Base-by-base conservation (phyloP, 1,139 yeast genomes). In the Suhomyces bribrorum region DNA sequence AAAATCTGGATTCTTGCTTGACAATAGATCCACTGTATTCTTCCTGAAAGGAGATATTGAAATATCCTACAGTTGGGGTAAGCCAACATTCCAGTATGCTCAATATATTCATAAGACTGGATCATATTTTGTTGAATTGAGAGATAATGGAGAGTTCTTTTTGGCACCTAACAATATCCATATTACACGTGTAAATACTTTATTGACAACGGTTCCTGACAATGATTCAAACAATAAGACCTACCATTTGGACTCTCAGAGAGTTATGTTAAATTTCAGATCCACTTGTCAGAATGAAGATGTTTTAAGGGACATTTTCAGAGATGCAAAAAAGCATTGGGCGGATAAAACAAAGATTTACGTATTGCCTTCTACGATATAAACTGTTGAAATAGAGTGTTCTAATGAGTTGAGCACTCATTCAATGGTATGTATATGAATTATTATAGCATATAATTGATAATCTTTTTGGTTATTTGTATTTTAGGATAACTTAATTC, bases 61-160 rank as follows among this genome's bases (percentile, higher is more conserved):
- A 27, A 77, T 87, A 20, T 61, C 73, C 12, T 90, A 89, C 59
- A 86, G 96, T 26, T 92, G 97, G 97, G 97, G 97, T 2, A 78
- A 75, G 43, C 95, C 96, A 1, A 69, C 72, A 16, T 90, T 86
- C 64, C 80, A 83, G 49, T 85, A 79, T 57, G 88, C 90, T 1
- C 98, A 94, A 60, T 94, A 85, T 54, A 83, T 94, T 39, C 98
- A 94, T 60, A 76, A 73, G 46, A 81, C 95, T 0, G 99, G 98
- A 2, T 81, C 87, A 2, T 87, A 90, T 48, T 79, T 94, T 41
- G 95, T 94, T 3, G 97, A 94, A 59, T 72, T 94, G 32, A 69
- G 92, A 45, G 88, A 81, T 32, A 83, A 82, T 48, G 95, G 96
- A 13, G 85, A 81, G 41, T 75, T 90, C 50, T 82, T 86, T 47